phyloP scores from a whole-genome alignment of 2,329 filamentous ascomycete genomes.

The Pseudocercospora fijiensis region DNA sequence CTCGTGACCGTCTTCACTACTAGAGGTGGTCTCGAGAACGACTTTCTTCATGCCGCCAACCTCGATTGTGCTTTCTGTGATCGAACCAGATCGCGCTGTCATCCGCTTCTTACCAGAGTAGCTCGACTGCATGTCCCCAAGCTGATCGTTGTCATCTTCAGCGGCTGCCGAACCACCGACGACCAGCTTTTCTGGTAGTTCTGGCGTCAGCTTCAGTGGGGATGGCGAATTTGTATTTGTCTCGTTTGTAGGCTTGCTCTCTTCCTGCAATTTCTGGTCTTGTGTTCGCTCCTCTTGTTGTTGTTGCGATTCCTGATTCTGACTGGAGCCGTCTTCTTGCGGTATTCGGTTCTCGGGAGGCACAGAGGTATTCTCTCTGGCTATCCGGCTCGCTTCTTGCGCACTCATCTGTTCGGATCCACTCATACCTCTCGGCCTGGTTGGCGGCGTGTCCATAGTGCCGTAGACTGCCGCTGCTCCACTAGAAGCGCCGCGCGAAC shows the following conservation, averaged over 20 bases:
- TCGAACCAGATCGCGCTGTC: constrained; percentile 67
- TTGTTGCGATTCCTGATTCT: neutral
- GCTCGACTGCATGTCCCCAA: constrained; percentile 14
- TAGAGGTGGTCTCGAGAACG: constrained; percentile 63
- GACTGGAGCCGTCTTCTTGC: neutral
- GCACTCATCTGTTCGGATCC: constrained; percentile 25
- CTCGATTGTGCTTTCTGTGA: constrained; percentile 76
- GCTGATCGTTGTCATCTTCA: constrained; percentile 22
- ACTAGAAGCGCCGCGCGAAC: constrained; percentile 57
- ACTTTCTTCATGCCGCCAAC: constrained; percentile 73
- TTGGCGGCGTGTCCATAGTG: constrained; percentile 35
- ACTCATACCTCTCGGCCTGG: constrained; percentile 18
- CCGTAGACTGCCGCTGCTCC: constrained; percentile 61
- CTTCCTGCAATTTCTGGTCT: neutral
- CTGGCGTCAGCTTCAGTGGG: constrained; percentile 3
- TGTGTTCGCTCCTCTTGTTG: neutral
- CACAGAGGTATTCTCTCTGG: constrained; percentile 25
- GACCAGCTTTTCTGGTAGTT: constrained; percentile 17
- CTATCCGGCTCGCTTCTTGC: constrained; percentile 30
- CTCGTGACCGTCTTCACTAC: constrained; percentile 16
- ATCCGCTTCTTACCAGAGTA: constrained; percentile 31
- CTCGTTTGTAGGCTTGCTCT: neutral
- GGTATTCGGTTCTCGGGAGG: neutral
- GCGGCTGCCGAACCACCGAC: constrained; percentile 4
- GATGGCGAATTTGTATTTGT: neutral